phyloP scores from a whole-genome alignment of 495 filamentous ascomycete genomes.

The Penicillium steckii region DNA sequence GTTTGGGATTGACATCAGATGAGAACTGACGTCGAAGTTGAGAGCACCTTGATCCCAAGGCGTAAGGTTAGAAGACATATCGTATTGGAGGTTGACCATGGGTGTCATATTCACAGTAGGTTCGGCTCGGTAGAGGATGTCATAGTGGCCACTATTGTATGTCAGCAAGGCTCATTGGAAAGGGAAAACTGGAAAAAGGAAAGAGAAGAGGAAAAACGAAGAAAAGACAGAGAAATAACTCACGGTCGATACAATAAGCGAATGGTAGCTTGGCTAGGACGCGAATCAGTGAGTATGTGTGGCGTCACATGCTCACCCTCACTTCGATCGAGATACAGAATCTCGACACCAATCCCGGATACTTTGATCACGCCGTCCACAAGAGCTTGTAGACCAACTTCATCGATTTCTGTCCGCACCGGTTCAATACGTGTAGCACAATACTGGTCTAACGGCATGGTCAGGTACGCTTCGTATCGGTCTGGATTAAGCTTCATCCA shows the following conservation, averaged over 20 bases:
- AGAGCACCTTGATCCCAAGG: constrained; percentile 45
- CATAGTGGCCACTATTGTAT: constrained; percentile 75
- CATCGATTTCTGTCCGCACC: constrained; percentile 80
- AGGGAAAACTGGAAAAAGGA: background rate
- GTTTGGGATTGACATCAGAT: constrained; percentile 49
- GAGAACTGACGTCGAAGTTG: constrained; percentile 50
- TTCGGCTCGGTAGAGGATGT: constrained; percentile 78
- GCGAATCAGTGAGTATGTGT: constrained; percentile 62
- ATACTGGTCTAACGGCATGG: constrained; percentile 65
- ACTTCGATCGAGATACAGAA: constrained; percentile 90
- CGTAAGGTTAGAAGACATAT: constrained; percentile 43
- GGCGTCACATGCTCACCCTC: constrained; percentile 75
- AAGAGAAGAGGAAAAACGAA: too few species aligned
- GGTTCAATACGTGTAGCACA: constrained; percentile 69
- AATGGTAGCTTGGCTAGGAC: constrained; percentile 53
- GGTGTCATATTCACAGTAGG: constrained; percentile 51
- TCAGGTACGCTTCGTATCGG: constrained; percentile 69
- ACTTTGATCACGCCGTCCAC: constrained; percentile 73
- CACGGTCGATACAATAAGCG: constrained; percentile 71
- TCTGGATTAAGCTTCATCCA: constrained; percentile 76
- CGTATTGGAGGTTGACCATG: constrained; percentile 44
- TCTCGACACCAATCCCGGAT: constrained; percentile 76
- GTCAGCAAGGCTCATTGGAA: background rate
- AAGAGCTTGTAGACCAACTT: constrained; percentile 75
- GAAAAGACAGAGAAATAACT: too few species aligned